Base-by-base conservation (phyloP, 176 grass and related monocot species). In the Carex pumila region DNA sequence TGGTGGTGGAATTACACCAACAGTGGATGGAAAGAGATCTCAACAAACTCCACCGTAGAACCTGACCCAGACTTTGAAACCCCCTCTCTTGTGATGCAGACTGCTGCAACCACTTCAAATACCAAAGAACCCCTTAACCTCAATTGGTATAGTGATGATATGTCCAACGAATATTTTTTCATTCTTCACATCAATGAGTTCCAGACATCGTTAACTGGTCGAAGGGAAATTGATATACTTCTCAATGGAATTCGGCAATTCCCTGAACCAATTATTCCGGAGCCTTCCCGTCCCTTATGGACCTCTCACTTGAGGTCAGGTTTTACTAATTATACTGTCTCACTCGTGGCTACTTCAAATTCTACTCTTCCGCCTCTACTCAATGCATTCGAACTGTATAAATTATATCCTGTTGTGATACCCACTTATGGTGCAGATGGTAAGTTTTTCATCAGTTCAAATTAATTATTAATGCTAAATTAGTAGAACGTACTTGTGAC, bases 311-410 rank as follows among this genome's bases (percentile, higher is more conserved):
- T 3, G 55, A 3, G 3, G 3, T 11, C 6, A 3, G 13, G 55
- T 17, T 13, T 57, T 57, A 15, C 1, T 7, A 0, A 4, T 37
- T 85, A 86, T 30, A 54, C 0, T 7, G 9, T 88, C 10, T 57
- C 71, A 32, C 79, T 91, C 11, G 9, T 32, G 13, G 67, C 37
- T 14, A 63, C 84, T 57, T 45, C 71, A 43, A 69, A 68, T 36
- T 80, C 87, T 2, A 61, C 45, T 5, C 86, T 25, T 61, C 80
- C 12, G 0, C 90, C 86, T 4, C 17, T 88, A 13, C 50, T 91
- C 29, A 91, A 79, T 15, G 84, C 80, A 0, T 65, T 86, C 54
- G 90, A 91, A 81, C 43, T 86, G 52, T 91, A 73, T 49, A 75
- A 17, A 10, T 0, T 49, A 10, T 7, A 17, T n/a, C 37, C 45